Conservation (phyloP, 768 basidiomycete genomes). For the Podaxis carcinomalis region DNA sequence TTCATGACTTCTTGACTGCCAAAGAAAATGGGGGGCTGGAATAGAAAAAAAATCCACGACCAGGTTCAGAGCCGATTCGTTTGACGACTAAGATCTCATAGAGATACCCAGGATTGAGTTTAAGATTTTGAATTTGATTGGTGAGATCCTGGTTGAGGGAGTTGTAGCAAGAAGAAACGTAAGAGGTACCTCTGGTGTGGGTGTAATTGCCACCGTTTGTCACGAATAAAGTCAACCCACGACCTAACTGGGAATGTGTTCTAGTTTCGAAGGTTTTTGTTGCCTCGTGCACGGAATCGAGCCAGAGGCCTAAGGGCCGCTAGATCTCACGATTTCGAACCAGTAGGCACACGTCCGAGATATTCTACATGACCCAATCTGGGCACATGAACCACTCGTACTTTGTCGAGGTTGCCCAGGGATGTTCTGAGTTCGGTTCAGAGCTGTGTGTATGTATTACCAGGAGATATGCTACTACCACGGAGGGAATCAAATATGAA, state of each 20-base stretch:
- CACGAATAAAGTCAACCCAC: slow-evolving; percentile 11
- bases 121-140: slow-evolving; percentile 4
- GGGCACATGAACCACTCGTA: not conserved
- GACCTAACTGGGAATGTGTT: slow-evolving; percentile 6
- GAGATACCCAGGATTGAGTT: slow-evolving; percentile 6
- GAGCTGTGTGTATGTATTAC: slow-evolving; percentile 12
- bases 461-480: slow-evolving; percentile 4
- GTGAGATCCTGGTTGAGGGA: slow-evolving; percentile 1
- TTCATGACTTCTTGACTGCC: slow-evolving; percentile 23
- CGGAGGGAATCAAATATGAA: slow-evolving; percentile 6
- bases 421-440: not conserved
- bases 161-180: slow-evolving; percentile 1
- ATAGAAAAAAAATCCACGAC: slow-evolving; percentile 9
- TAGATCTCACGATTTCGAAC: slow-evolving; percentile 11
- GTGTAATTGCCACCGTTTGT: slow-evolving; percentile 22
- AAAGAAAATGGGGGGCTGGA: slow-evolving; percentile 21
- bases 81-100: slow-evolving; percentile 2
- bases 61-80: not conserved
- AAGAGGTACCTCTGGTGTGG: slow-evolving; percentile 12
- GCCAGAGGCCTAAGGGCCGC: not conserved
- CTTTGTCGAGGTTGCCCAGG: not conserved
- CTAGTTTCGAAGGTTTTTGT: slow-evolving; percentile 5
- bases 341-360: not conserved
- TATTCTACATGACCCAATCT: not conserved
- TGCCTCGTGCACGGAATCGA: slow-evolving; percentile 10